Percentiles rank a stretch among this genome's conserved stretches.
Conservation (phyloP, 345 rosid genomes). For the Rubroshorea leprosula region DNA sequence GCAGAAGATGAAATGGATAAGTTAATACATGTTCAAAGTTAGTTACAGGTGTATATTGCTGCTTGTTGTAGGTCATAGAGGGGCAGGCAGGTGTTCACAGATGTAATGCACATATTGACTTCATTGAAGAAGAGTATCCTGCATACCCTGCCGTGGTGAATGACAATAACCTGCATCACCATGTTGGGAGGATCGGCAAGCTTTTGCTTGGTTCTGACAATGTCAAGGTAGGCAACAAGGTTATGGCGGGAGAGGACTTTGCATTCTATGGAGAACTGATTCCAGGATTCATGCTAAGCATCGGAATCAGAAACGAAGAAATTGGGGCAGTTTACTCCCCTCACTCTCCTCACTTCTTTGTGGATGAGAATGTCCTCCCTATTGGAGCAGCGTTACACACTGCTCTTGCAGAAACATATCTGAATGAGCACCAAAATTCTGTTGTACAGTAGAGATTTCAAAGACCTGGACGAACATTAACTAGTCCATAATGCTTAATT, state of each 20-base stretch:
- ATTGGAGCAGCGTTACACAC: slow-evolving; percentile 69
- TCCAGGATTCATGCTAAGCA: slow-evolving; percentile 62
- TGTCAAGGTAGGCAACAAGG: slow-evolving; percentile 31
- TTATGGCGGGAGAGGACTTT: slow-evolving; percentile 86
- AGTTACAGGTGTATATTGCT: slow-evolving; percentile 4
- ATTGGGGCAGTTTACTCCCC: slow-evolving; percentile 57
- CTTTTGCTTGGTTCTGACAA: slow-evolving; percentile 59
- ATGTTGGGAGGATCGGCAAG: slow-evolving; percentile 41
- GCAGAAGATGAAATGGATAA: no score
- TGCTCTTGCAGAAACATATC: slow-evolving; percentile 59
- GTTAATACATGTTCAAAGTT: not conserved
- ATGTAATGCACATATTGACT: slow-evolving; percentile 49
- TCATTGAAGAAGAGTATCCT: slow-evolving; percentile 40
- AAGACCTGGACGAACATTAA: no score
- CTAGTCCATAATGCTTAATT: no score
- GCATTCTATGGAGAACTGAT: slow-evolving; percentile 68
- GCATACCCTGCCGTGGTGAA: slow-evolving; percentile 62
- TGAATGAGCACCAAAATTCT: slow-evolving; percentile 41
- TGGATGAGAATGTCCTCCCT: slow-evolving; percentile 77
- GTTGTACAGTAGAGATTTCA: no score
- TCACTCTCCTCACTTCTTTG: slow-evolving; percentile 69
- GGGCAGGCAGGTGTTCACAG: slow-evolving; percentile 63
- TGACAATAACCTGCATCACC: slow-evolving; percentile 47
- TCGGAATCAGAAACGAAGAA: slow-evolving; percentile 68
- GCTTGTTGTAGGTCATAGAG: slow-evolving; percentile 48